Evolutionary conservation across 345 rosid species (phyloP).

Genomic region (Pseudoturritis turrita): DNA sequence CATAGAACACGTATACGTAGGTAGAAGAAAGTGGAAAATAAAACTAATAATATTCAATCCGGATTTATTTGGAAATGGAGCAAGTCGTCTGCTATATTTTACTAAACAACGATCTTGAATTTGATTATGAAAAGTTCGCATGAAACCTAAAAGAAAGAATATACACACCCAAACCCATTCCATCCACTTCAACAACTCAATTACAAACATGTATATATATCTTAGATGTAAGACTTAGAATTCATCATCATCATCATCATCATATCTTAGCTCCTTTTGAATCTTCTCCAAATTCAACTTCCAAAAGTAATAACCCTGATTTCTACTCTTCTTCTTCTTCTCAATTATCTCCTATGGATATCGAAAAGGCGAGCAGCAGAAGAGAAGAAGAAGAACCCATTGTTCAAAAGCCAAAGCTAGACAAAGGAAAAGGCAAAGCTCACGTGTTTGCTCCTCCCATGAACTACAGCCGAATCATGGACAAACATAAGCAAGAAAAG

Average conservation of each 20-base stretch:
- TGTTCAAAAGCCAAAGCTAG: constrained; percentile 28
- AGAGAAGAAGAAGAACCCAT: constrained; percentile 37
- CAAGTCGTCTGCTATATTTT: constrained; percentile 20
- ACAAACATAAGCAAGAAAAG: constrained; percentile 27
- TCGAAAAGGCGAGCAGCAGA: constrained; percentile 26
- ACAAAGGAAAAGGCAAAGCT: constrained; percentile 38
- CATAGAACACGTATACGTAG: neutral
- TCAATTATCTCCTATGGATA: constrained; percentile 22
- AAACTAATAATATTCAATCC: neutral
- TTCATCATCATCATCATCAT: neutral
- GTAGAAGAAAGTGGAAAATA: neutral
- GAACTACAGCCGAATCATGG: constrained; percentile 24
- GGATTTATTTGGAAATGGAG: constrained; percentile 20
- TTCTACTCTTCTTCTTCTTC: neutral
- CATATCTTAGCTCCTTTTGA: neutral
- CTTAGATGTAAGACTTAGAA: neutral
- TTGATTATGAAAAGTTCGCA: neutral
- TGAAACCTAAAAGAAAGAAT: neutral
- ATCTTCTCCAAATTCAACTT: neutral
- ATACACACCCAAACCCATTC: constrained; percentile 15
- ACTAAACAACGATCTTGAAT: constrained; percentile 8
- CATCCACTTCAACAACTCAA: constrained; percentile 26
- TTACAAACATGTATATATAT: neutral
- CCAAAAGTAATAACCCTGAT: neutral
- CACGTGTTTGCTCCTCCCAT: constrained; percentile 34